Evolutionary conservation across 148 eudicot species (phyloP), one percentile per base, ranked within the genome.

Genomic region (Rhododendron ferrugineum): DNA sequence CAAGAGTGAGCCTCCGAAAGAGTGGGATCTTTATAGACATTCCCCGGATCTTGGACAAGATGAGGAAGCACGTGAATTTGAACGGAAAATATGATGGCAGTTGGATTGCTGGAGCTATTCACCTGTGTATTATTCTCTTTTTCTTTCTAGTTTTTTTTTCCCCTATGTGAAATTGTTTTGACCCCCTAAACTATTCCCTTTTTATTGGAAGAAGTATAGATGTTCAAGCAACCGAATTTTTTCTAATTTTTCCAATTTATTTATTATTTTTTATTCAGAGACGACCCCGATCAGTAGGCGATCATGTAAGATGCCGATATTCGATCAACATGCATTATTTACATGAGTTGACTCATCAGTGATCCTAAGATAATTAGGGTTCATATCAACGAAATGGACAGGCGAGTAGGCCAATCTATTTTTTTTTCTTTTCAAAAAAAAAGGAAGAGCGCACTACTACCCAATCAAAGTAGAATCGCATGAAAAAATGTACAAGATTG

Each of bases 1-100:
- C 87, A 93, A 82, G 86, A 91, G 93, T 79, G 96, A 92, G 86
- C 92, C 93, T 81, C 91, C 87, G 11, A 88, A 86, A 78, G 91
- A 91, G 58, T 64, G 78, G 85, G 88, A 81, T 82, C 73, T 89
- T 32, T 88, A 83, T 78, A 80, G 84, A 60, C 88, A 85, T 76
- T 88, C 90, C 50, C 90, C 87, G 0, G 91, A 93, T 56, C 14
- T 83, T 15, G 82, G 52, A 84, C 85, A 60, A 76, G 84, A 79
- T 6, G 88, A 87, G 75, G 85, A 87, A 78, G 81, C 89, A 83
- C 70, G 2, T 15, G 11, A 66, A 82, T 47, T 40, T 62, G 62
- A 70, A 68, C 42, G 14, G 16, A 37, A 11, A 16, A 8, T 5
- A 49, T 18, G 79, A 20, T 30, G 81, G 28, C 42, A 58, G 68